Conservation (phyloP, 192 early-diverging fungal genomes). For the Kappamyces sp. region DNA sequence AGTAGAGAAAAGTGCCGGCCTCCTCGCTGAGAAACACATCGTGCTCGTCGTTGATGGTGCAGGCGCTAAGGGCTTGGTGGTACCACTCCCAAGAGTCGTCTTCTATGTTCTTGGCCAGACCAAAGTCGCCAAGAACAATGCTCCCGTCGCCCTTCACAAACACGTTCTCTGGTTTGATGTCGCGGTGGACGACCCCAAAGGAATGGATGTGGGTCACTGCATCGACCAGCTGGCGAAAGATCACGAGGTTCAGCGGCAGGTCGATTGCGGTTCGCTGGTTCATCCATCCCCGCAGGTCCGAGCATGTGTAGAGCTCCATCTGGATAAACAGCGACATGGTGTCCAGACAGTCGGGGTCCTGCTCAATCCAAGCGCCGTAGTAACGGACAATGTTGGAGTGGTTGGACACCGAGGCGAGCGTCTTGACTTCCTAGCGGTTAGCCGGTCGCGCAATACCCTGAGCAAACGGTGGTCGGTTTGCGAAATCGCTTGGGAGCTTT, state of each 20-base stretch:
- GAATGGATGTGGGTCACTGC: conserved; percentile 73
- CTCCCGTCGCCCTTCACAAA: conserved; percentile 33
- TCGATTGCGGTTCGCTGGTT: conserved; percentile 7
- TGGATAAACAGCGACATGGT: conserved; percentile 18
- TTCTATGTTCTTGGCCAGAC: conserved; percentile 36
- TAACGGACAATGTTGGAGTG: conserved; percentile 45
- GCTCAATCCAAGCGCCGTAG: conserved; percentile 44
- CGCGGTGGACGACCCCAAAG: conserved; percentile 81
- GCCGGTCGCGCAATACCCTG: background rate
- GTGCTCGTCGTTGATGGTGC: background rate
- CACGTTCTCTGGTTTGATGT: conserved; percentile 94
- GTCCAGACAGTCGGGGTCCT: conserved; percentile 3
- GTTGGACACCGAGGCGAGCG: conserved; percentile 39
- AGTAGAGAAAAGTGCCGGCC: conserved; percentile 81
- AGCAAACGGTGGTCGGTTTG: conserved; percentile 30
- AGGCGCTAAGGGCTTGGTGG: conserved; percentile 10
- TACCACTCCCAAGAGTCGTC: background rate
- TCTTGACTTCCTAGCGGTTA: conserved; percentile 32
- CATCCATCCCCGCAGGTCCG: conserved; percentile 16
- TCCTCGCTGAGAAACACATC: conserved; percentile 29
- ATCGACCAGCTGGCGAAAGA: conserved; percentile 59
- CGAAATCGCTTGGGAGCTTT: conserved; percentile 13
- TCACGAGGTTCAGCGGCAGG: background rate
- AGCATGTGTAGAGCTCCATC: conserved; percentile 15
- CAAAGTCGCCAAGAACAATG: conserved; percentile 42